phyloP scores from a whole-genome alignment of 129 eudicot genomes.

The Flaveria linearis region DNA sequence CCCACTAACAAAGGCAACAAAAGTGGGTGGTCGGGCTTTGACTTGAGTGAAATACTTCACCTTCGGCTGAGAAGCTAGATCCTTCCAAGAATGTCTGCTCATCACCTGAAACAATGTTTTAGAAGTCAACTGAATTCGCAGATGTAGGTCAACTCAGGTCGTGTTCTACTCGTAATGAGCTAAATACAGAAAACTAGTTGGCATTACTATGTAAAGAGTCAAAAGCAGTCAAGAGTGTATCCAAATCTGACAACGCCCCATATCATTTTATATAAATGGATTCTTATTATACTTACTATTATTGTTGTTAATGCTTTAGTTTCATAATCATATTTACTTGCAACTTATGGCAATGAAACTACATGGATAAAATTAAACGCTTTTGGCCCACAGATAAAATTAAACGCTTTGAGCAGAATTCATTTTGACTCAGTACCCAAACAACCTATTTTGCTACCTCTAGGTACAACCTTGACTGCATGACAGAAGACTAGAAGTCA shows the following conservation, averaged over 20 bases:
- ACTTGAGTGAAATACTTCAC: constrained; percentile 92
- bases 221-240: not conserved
- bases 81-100: constrained; percentile 99
- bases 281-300: no score
- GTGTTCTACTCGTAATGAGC: not conserved
- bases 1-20: constrained; percentile 87
- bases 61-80: constrained; percentile 80
- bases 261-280: no score
- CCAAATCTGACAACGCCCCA: not conserved
- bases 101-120: constrained; percentile 53
- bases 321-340: not conserved
- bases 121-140: not conserved
- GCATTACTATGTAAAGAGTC: not conserved
- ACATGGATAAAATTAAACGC: not conserved
- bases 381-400: not conserved
- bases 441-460: not conserved
- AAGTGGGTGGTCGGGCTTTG: constrained; percentile 96
- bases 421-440: not conserved
- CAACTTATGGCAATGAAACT: not conserved
- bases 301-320: not conserved
- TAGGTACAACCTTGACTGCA: not conserved
- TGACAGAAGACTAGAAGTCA: not conserved
- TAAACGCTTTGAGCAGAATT: not conserved
- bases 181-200: not conserved
- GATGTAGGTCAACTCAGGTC: not conserved